phyloP scores from a whole-genome alignment of 768 basidiomycete species.

The Agrocybe pediades region DNA sequence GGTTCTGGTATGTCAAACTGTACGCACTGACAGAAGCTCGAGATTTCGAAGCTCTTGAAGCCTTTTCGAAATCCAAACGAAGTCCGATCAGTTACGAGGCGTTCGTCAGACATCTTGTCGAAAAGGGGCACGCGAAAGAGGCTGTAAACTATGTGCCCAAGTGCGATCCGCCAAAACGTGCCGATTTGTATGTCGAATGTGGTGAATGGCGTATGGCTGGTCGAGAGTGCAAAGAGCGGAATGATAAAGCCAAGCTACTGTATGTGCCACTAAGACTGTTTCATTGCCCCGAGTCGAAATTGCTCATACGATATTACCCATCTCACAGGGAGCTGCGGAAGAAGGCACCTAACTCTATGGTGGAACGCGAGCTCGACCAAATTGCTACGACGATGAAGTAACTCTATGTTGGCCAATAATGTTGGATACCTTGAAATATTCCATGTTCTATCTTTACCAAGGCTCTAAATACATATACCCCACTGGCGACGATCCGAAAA shows the following conservation, averaged over 20 bases:
- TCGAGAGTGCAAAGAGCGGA: slow-evolving; percentile 86
- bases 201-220: slow-evolving; percentile 91
- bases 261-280: slow-evolving; percentile 48
- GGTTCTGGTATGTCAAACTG: slow-evolving; percentile 94
- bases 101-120: slow-evolving; percentile 79
- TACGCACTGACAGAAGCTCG: slow-evolving; percentile 75
- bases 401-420: slow-evolving; percentile 13
- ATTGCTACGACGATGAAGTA: slow-evolving; percentile 68
- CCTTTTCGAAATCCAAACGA: slow-evolving; percentile 83
- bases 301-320: slow-evolving; percentile 3
- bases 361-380: slow-evolving; percentile 76
- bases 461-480: no score
- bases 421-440: background rate
- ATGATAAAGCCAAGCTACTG: slow-evolving; percentile 85
- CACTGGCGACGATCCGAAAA: no score
- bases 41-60: slow-evolving; percentile 87
- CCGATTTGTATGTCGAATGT: slow-evolving; percentile 88
- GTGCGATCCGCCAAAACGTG: slow-evolving; percentile 81
- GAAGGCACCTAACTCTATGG: slow-evolving; percentile 79
- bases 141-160: slow-evolving; percentile 77
- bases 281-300: slow-evolving; percentile 2
- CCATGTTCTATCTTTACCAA: no score
- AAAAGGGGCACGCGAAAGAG: slow-evolving; percentile 73
- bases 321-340: slow-evolving; percentile 63
- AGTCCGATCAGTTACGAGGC: slow-evolving; percentile 96